Base-by-base conservation (phyloP, 306 rosid species). In the Quercus parvula region DNA sequence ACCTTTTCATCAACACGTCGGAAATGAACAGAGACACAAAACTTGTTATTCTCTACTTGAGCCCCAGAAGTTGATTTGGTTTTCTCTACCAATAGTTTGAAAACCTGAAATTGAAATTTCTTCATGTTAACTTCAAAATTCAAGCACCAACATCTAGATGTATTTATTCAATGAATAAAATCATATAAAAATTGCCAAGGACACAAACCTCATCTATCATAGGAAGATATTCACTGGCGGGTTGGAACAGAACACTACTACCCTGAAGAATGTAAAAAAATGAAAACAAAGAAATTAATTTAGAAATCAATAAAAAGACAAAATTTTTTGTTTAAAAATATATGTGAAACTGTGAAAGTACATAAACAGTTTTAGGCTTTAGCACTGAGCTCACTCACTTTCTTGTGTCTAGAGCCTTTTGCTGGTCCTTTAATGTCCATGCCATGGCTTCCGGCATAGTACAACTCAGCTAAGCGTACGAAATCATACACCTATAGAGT, bases 361-460 rank as follows among this genome's bases (percentile, higher is more conserved):
- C 38, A 68, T 10, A 75, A 12, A 7, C 9, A 7, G 56, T 6
- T 44, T 35, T 49, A 55, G 33, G 56, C 11, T 30, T 35, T 49
- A 55, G 33, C 25, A 44, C 30, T 33, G 51, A 55, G 33, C n/a
- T 55, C 59, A 84, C 97, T 85, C 75, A 92, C 99, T 83, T 86
- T 81, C 76, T 77, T 86, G 89, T 82, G 77, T 88, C 90, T 87
- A 78, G 91, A 84, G 75, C 82, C 86, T 84, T 78, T 90, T 76
- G 95, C 86, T 46, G 99, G 99, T 13, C 98, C 99, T 82, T 89
- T 82, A 74, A 95, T 95, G 80, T 95, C 99, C 99, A 95, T 95
- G 28, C 99, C 99, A 89, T 95, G 99, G 86, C 99, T 95, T 75
- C 99, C 99, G 27, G 99, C 99, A 81, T 94, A 94, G 84, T 92